Evolutionary conservation across 192 early-diverging fungal species (phyloP).

Genomic region (Umbelopsis sp.): DNA sequence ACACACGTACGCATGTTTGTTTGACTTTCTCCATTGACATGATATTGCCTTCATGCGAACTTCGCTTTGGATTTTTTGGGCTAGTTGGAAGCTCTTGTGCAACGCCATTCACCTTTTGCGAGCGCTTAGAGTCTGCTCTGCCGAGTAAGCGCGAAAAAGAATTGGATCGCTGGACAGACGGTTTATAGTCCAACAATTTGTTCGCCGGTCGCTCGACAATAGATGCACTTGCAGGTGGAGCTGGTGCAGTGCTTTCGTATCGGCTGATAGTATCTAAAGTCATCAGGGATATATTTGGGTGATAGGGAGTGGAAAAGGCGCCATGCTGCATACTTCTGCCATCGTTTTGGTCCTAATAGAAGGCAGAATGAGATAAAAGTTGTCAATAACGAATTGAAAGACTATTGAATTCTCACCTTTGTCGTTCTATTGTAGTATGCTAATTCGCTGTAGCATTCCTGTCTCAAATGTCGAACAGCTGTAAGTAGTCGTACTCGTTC

Average conservation of each 20-base stretch:
- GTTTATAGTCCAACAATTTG: conserved; percentile 30
- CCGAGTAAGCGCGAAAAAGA: conserved; percentile 43
- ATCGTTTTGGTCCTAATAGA: neutral
- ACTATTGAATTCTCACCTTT: neutral
- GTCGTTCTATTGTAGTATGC: neutral
- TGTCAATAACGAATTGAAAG: neutral
- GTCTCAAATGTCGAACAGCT: conserved; percentile 73
- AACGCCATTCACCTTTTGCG: conserved; percentile 16
- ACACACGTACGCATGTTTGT: conserved; percentile 72
- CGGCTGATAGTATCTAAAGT: conserved; percentile 7
- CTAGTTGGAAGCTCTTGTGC: conserved; percentile 13
- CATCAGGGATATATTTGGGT: conserved; percentile 12
- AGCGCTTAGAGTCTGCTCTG: conserved; percentile 36
- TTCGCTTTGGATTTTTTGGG: conserved; percentile 33
- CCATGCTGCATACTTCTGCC: neutral
- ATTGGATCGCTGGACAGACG: conserved; percentile 36
- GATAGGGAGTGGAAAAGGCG: conserved; percentile 16
- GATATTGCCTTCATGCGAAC: conserved; percentile 51
- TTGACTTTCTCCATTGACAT: conserved; percentile 63
- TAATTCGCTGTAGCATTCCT: conserved; percentile 52
- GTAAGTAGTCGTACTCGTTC: conserved; percentile 81
- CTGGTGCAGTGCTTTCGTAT: conserved; percentile 17
- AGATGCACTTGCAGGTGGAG: conserved; percentile 12
- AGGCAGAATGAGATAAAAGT: too few species aligned
- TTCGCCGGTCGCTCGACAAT: conserved; percentile 13